Evolutionary conservation across 306 rosid species (phyloP).

Genomic region (Hylodesmum podocarpum): DNA sequence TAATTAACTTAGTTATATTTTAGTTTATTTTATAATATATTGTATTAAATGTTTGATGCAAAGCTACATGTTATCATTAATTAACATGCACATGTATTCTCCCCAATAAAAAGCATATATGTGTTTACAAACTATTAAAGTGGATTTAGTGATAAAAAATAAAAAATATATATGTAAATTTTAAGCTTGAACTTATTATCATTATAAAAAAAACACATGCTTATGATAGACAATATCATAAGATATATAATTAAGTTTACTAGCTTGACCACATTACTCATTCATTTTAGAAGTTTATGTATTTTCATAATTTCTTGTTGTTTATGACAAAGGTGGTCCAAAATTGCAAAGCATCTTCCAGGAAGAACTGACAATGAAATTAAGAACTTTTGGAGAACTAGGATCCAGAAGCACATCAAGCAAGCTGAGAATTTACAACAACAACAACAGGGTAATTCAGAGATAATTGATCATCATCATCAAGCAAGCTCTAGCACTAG

Average conservation of each 20-base stretch:
- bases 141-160: no score
- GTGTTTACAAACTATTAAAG: no score
- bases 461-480: slow-evolving; percentile 29
- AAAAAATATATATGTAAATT: no score
- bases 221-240: background rate
- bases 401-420: slow-evolving; percentile 93
- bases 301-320: no score
- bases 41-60: background rate
- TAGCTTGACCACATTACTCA: background rate
- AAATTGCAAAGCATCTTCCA: slow-evolving; percentile 90
- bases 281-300: background rate
- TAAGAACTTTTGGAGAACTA: slow-evolving; percentile 96
- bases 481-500: slow-evolving; percentile 47
- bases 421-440: slow-evolving; percentile 55
- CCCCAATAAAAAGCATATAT: no score
- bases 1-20: background rate
- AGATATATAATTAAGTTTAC: background rate
- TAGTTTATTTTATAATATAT: background rate
- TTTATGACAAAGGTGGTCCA: slow-evolving; percentile 99
- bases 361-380: slow-evolving; percentile 98
- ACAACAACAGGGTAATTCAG: slow-evolving; percentile 44
- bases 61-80: background rate
- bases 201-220: no score
- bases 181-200: no score
- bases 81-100: no score